phyloP scores from a whole-genome alignment of 75 land plant species.

The Azolla pinnata region DNA sequence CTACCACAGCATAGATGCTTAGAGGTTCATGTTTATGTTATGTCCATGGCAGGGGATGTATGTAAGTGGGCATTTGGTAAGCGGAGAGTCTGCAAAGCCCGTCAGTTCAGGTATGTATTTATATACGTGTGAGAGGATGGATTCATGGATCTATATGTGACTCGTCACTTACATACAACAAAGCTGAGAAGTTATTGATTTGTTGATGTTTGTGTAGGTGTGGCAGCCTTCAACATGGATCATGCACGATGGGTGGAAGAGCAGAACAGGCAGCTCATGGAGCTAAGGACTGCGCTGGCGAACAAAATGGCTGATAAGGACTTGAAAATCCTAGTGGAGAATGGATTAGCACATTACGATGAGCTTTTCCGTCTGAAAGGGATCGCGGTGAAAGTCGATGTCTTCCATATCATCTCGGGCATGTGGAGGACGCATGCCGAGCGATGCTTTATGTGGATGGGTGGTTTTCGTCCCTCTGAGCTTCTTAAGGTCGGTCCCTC shows the following conservation, averaged over 20 bases:
- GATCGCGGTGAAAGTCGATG: constrained; percentile 68
- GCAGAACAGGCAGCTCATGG: constrained; percentile 46
- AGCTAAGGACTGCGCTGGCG: constrained; percentile 57
- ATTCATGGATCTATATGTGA: background rate
- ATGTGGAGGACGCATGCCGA: constrained; percentile 84
- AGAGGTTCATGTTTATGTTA: background rate
- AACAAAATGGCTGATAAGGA: constrained; percentile 55
- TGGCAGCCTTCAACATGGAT: constrained; percentile 65
- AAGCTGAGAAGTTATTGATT: background rate
- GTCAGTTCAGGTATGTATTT: background rate
- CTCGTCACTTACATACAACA: background rate
- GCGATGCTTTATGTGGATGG: constrained; percentile 87
- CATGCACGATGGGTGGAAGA: constrained; percentile 71
- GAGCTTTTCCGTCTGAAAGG: constrained; percentile 68
- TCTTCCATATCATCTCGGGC: constrained; percentile 81
- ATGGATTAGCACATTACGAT: constrained; percentile 53
- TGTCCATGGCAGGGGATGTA: background rate
- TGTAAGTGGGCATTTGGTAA: background rate
- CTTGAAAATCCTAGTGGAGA: constrained; percentile 58
- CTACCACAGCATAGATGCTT: too few species aligned
- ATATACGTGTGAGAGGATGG: background rate
- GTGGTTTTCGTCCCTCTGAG: constrained; percentile 92
- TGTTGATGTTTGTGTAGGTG: constrained; percentile 24
- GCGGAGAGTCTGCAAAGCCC: background rate
- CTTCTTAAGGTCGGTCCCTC: constrained; percentile 57